Evolutionary conservation across 371 early-diverging fungal genomes (phyloP).

Genomic region (Actinomucor elegans): DNA sequence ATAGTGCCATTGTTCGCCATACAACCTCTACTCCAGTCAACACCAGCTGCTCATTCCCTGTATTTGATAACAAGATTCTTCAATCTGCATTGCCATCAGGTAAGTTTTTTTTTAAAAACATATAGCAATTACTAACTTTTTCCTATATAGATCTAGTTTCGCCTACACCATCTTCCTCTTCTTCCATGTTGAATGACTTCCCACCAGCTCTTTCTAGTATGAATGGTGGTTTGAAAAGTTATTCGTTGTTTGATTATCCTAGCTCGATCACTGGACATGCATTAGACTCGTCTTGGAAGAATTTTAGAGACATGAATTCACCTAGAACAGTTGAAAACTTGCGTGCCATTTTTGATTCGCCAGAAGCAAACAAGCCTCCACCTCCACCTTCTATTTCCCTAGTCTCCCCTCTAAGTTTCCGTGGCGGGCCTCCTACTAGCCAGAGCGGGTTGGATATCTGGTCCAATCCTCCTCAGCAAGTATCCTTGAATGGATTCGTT

Average conservation of each 20-base stretch:
- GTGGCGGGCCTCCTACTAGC: constrained; percentile 13
- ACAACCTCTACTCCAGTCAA: neutral
- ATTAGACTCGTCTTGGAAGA: constrained; percentile 40
- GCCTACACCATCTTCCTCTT: constrained; percentile 21
- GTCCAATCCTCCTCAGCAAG: constrained; percentile 19
- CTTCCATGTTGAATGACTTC: constrained; percentile 14
- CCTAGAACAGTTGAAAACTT: constrained; percentile 38
- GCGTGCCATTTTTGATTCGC: constrained; percentile 43
- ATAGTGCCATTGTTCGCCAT: constrained; percentile 14
- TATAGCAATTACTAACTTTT: too few relatives aligned
- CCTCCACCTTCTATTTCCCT: constrained; percentile 13
- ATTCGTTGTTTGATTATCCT: constrained; percentile 27
- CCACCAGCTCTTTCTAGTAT: constrained; percentile 6
- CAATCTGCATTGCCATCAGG: constrained; percentile 10
- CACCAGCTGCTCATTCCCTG: neutral
- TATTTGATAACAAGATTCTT: constrained; percentile 14
- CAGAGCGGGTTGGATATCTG: constrained; percentile 23
- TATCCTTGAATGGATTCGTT: constrained; percentile 19
- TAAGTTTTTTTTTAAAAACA: neutral
- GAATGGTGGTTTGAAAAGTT: constrained; percentile 15
- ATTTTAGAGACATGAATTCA: constrained; percentile 42
- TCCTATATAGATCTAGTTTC: constrained; percentile 10
- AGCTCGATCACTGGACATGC: constrained; percentile 14
- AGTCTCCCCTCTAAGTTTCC: constrained; percentile 20
- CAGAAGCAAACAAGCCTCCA: constrained; percentile 17